These are phyloP conservation scores for Curvularia spicifera DNA, from an alignment of 2,329 filamentous ascomycete genomes.

Conservation along the genomic window DNA sequence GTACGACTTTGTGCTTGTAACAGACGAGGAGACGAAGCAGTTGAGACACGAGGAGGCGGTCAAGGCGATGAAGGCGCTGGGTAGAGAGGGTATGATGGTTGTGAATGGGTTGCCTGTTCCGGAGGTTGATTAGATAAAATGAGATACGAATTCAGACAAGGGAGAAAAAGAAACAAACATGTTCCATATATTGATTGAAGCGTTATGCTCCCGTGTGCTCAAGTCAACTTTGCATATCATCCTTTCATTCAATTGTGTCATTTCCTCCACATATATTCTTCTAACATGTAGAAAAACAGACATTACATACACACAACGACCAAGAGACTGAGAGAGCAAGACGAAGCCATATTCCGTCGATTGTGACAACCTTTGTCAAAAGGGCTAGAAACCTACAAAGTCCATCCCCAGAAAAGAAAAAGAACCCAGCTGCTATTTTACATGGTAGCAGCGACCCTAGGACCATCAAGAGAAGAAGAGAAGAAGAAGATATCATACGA, in stretches of 20 bases:
- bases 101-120: slow-evolving; percentile 79
- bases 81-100: slow-evolving; percentile 70
- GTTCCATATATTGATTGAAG: too few relatives aligned
- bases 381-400: too few relatives aligned
- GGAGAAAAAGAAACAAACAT: neutral
- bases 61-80: slow-evolving; percentile 70
- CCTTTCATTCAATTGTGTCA: neutral
- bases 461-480: neutral
- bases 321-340: neutral
- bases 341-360: neutral
- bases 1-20: slow-evolving; percentile 80
- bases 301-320: neutral
- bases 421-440: neutral
- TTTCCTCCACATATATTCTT: neutral
- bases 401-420: neutral
- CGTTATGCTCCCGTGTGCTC: too few relatives aligned
- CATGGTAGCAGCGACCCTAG: neutral
- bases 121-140: slow-evolving; percentile 60
- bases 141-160: neutral
- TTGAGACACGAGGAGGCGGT: slow-evolving; percentile 71
- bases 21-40: slow-evolving; percentile 69
- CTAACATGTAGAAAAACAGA: neutral
- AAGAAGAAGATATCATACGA: neutral
- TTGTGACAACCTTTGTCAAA: too few relatives aligned
- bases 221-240: too few relatives aligned